Percentiles rank a stretch among this genome's conserved stretches.
These are phyloP conservation scores for Paraphaeosphaeria minitans DNA, from an alignment of 2,329 filamentous ascomycete genomes.

Conservation along the genomic window DNA sequence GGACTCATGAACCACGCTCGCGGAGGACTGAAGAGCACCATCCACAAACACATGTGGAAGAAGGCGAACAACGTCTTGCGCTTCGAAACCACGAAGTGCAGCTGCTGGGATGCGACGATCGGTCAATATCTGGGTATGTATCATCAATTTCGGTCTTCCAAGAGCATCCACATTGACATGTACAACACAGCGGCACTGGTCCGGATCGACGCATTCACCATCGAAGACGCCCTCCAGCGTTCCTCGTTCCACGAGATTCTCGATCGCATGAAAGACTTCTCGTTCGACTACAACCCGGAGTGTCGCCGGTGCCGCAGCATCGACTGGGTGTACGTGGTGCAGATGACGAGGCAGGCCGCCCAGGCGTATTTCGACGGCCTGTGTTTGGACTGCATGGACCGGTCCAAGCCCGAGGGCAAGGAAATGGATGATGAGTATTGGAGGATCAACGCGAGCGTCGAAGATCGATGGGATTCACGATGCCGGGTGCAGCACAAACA, in stretches of 20 bases:
- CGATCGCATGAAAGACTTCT: conserved; percentile 18
- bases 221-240: conserved; percentile 22
- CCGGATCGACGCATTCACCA: conserved; percentile 19
- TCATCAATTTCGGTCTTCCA: background rate
- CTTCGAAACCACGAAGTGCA: conserved; percentile 13
- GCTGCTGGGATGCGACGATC: conserved; percentile 20
- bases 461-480: conserved; percentile 29
- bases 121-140: conserved; percentile 21
- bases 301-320: conserved; percentile 19
- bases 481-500: conserved; percentile 11
- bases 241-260: conserved; percentile 19
- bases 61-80: conserved; percentile 18
- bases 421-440: conserved; percentile 24
- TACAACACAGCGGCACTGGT: conserved; percentile 13
- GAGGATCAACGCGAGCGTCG: conserved; percentile 14
- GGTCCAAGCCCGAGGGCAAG: conserved; percentile 14
- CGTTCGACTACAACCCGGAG: conserved; percentile 14
- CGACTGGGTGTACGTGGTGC: conserved; percentile 16
- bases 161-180: background rate
- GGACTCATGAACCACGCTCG: conserved; percentile 29
- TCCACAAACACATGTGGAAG: conserved; percentile 22
- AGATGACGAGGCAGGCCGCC: background rate
- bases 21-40: conserved; percentile 20
- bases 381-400: conserved; percentile 37
- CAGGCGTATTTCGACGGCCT: conserved; percentile 31